These are phyloP conservation scores for Aristolochia contorta DNA, from an alignment of 164 flowering plant genomes.

Conservation along the genomic window DNA sequence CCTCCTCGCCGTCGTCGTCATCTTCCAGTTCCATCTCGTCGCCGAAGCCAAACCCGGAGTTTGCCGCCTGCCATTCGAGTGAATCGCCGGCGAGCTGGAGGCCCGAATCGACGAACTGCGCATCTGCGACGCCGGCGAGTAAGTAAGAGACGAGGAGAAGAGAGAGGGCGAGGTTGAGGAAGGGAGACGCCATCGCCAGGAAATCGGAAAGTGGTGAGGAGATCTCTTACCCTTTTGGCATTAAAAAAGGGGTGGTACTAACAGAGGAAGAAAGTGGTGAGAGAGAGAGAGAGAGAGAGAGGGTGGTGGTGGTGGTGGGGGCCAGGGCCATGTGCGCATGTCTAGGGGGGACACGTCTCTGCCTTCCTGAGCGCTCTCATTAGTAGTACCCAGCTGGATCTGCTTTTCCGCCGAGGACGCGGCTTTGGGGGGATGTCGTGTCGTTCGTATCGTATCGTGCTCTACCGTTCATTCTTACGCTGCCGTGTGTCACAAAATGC, in stretches of 20 bases:
- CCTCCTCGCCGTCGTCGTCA: constrained; percentile 4
- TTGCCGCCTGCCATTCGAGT: background rate
- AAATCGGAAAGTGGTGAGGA: background rate
- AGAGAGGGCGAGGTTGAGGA: background rate
- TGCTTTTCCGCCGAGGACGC: no score
- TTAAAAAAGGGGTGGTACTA: background rate
- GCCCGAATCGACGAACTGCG: background rate
- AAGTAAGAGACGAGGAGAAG: background rate
- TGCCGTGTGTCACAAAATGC: no score
- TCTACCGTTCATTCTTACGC: no score
- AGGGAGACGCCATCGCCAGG: background rate
- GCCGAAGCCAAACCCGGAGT: background rate
- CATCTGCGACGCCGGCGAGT: background rate
- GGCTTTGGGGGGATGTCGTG: no score
- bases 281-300: background rate
- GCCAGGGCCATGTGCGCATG: background rate
- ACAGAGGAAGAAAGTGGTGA: background rate
- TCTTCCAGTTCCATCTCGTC: background rate
- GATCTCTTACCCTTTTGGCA: no score
- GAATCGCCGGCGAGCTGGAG: background rate
- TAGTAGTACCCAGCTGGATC: no score
- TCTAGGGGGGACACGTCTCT: background rate
- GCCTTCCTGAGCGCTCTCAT: no score
- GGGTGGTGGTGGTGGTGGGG: background rate
- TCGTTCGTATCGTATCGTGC: no score